Evolutionary conservation across 805 yeast genomes (phyloP).

Genomic region (Ogataea paradorogensis): DNA sequence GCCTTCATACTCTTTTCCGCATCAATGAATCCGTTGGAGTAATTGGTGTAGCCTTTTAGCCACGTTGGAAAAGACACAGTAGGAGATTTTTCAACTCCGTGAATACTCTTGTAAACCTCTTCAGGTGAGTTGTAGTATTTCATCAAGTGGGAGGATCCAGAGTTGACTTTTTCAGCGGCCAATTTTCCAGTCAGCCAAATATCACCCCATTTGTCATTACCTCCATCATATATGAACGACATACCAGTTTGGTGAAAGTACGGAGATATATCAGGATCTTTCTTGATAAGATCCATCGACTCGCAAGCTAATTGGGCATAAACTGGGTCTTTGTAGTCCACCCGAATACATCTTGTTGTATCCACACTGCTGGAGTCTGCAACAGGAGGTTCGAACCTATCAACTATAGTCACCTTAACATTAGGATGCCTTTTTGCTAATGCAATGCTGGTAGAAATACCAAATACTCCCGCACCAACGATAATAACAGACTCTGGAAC

Average conservation of each 20-base stretch:
- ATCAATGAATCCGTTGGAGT: constrained; percentile 26
- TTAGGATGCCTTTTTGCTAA: constrained; percentile 22
- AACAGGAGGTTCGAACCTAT: constrained; percentile 29
- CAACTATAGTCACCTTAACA: constrained; percentile 19
- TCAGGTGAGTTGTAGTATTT: constrained; percentile 10
- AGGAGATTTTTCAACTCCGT: constrained; percentile 4
- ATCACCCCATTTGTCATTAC: constrained; percentile 24
- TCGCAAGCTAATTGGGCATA: constrained; percentile 24
- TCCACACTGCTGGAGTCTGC: constrained; percentile 27
- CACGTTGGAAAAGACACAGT: constrained; percentile 10
- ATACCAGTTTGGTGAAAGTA: constrained; percentile 26
- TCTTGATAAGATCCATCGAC: constrained; percentile 19
- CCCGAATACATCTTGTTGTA: constrained; percentile 26
- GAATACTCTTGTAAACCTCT: constrained; percentile 16
- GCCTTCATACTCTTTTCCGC: constrained; percentile 24
- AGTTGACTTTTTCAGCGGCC: constrained; percentile 18
- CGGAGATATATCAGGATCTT: constrained; percentile 23
- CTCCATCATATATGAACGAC: constrained; percentile 27
- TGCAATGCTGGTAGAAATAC: constrained; percentile 42
- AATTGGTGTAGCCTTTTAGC: constrained; percentile 26
- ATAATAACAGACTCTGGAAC: constrained; percentile 24
- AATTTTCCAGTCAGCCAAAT: constrained; percentile 18
- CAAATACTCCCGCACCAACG: constrained; percentile 52
- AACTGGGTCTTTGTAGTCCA: constrained; percentile 23
- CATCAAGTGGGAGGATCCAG: constrained; percentile 11